Conservation (phyloP, 2,329 filamentous ascomycete species). For the Sclerotinia subarctica region DNA sequence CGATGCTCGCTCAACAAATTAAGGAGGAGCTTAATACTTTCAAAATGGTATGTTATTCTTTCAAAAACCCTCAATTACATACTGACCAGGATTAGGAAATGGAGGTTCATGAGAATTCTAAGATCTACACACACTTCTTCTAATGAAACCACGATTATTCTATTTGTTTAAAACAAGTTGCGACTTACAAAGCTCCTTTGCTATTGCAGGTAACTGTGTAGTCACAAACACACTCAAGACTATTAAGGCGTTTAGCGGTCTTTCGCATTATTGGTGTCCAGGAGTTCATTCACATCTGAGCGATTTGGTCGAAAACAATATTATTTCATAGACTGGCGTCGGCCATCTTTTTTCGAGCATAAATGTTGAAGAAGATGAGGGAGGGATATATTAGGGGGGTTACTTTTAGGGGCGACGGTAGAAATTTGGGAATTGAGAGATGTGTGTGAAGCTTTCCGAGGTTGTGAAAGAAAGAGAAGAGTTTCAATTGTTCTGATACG, state of each 20-base stretch:
- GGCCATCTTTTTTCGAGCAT: slow-evolving; percentile 34
- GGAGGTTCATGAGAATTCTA: slow-evolving; percentile 98
- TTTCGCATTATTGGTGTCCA: slow-evolving; percentile 38
- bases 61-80: slow-evolving; percentile 20
- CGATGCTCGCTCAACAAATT: slow-evolving; percentile 96
- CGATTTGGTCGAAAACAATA: slow-evolving; percentile 36
- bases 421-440: slow-evolving; percentile 29
- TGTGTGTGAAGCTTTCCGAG: slow-evolving; percentile 32
- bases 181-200: slow-evolving; percentile 23
- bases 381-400: slow-evolving; percentile 20
- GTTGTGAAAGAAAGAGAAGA: slow-evolving; percentile 21
- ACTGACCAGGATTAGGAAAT: slow-evolving; percentile 74
- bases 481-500: slow-evolving; percentile 23
- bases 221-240: slow-evolving; percentile 33
- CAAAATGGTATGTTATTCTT: slow-evolving; percentile 76
- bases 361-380: slow-evolving; percentile 24
- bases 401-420: slow-evolving; percentile 19
- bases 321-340: slow-evolving; percentile 38
- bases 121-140: slow-evolving; percentile 99
- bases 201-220: slow-evolving; percentile 31
- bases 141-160: slow-evolving; percentile 53
- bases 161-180: slow-evolving; percentile 21
- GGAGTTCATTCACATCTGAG: slow-evolving; percentile 39
- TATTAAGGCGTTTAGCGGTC: slow-evolving; percentile 36
- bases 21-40: slow-evolving; percentile 99